phyloP scores from a whole-genome alignment of 2,329 filamentous ascomycete species.

The Aspergillus thermomutatus region DNA sequence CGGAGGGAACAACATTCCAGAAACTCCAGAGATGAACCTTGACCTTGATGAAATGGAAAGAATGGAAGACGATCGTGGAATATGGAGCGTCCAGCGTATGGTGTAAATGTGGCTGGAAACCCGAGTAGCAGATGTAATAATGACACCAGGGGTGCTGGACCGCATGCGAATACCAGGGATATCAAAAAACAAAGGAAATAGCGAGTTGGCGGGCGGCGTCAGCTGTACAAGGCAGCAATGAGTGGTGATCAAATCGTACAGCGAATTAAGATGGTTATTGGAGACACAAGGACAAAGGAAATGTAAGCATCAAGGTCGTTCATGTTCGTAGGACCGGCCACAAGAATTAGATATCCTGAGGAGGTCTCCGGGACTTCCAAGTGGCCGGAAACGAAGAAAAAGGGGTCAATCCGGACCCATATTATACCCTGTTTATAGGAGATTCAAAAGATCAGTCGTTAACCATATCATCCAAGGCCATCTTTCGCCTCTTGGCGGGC shows the following conservation, averaged over 20 bases:
- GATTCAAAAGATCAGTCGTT: slow-evolving; percentile 26
- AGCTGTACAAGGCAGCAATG: neutral
- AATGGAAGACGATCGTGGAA: neutral
- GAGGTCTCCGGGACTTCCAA: neutral
- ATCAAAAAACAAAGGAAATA: neutral
- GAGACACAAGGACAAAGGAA: slow-evolving; percentile 15
- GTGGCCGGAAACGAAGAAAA: neutral
- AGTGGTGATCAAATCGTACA: neutral
- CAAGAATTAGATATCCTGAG: slow-evolving; percentile 11
- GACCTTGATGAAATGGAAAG: neutral
- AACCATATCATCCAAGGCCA: slow-evolving; percentile 41
- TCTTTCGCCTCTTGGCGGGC: slow-evolving; percentile 36
- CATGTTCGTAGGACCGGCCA: slow-evolving; percentile 20
- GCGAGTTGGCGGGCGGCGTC: neutral
- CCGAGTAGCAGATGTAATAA: neutral
- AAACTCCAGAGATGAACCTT: neutral
- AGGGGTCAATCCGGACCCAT: neutral
- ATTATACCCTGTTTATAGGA: neutral
- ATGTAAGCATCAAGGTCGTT: slow-evolving; percentile 19
- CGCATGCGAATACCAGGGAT: no score
- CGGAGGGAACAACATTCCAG: neutral
- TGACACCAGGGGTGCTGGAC: no score
- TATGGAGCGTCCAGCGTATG: neutral
- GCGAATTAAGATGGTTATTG: neutral
- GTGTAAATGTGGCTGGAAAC: neutral